These are phyloP conservation scores for Coleophoma crateriformis DNA, from an alignment of 2,329 filamentous ascomycete genomes.

Conservation along the genomic window DNA sequence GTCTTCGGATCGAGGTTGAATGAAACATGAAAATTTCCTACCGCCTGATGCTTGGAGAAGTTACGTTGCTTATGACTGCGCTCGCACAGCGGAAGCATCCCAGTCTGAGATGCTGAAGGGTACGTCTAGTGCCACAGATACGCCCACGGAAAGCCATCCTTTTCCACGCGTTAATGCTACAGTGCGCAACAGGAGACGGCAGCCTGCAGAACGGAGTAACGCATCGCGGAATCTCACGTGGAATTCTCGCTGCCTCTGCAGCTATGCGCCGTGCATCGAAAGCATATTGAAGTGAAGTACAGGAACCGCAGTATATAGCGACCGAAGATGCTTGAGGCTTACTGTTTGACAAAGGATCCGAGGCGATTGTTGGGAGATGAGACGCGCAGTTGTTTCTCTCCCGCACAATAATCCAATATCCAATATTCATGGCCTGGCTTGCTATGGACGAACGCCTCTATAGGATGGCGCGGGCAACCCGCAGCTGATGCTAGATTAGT, in stretches of 20 bases:
- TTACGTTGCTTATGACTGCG: not conserved
- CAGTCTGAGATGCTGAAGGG: not conserved
- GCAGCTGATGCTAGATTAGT: no score
- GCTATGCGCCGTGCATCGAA: not conserved
- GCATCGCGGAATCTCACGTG: not conserved
- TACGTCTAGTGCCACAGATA: not conserved
- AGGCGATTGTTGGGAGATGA: no score
- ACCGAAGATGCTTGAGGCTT: not conserved
- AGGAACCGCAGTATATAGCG: not conserved
- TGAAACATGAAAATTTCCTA: not conserved
- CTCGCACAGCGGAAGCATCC: not conserved
- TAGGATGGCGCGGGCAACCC: no score
- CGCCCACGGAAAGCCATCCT: not conserved
- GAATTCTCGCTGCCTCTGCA: not conserved
- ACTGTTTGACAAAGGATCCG: not conserved
- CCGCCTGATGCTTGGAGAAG: not conserved
- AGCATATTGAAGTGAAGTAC: not conserved
- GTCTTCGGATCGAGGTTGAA: not conserved
- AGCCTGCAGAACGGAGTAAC: not conserved
- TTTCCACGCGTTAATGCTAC: not conserved
- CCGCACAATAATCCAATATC: no score
- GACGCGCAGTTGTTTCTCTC: no score
- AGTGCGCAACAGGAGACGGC: not conserved
- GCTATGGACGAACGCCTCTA: no score
- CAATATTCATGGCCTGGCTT: no score